Conservation (phyloP, 176 grass and related monocot species). For the Coix lacrymajobi region DNA sequence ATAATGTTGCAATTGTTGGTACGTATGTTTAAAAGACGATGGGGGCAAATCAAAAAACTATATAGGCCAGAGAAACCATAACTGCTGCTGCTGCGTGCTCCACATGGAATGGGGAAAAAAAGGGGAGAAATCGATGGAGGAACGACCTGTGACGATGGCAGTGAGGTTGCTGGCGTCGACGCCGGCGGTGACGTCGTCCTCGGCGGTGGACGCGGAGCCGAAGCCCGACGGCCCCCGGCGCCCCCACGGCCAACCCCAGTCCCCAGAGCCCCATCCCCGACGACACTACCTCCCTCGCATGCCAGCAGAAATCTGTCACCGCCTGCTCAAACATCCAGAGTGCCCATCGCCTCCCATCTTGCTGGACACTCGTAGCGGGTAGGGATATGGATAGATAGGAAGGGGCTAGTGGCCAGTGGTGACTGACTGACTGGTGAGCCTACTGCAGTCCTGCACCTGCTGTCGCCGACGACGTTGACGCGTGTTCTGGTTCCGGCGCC, state of each 20-base stretch:
- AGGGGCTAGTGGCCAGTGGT: neutral
- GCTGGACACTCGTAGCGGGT: neutral
- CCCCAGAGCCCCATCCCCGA: constrained; percentile 40
- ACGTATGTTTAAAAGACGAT: neutral
- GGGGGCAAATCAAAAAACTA: neutral
- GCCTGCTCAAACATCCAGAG: neutral
- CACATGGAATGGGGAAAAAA: neutral
- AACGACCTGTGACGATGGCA: constrained; percentile 79
- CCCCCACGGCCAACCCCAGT: constrained; percentile 49
- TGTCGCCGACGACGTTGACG: neutral
- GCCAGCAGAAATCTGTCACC: neutral
- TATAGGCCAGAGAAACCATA: neutral
- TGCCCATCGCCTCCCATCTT: neutral
- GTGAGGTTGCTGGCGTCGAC: constrained; percentile 72
- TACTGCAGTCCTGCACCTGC: no score
- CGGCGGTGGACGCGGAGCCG: constrained; percentile 50
- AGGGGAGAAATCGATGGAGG: no score
- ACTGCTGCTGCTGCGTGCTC: neutral
- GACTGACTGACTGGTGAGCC: neutral
- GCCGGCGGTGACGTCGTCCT: constrained; percentile 73
- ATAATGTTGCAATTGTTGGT: neutral
- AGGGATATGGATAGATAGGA: neutral
- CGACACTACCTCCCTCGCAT: neutral
- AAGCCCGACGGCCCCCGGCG: constrained; percentile 50
- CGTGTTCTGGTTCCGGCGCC: neutral